Base-by-base conservation (phyloP, 495 filamentous ascomycete genomes). In the Aspergillus haitiensis region DNA sequence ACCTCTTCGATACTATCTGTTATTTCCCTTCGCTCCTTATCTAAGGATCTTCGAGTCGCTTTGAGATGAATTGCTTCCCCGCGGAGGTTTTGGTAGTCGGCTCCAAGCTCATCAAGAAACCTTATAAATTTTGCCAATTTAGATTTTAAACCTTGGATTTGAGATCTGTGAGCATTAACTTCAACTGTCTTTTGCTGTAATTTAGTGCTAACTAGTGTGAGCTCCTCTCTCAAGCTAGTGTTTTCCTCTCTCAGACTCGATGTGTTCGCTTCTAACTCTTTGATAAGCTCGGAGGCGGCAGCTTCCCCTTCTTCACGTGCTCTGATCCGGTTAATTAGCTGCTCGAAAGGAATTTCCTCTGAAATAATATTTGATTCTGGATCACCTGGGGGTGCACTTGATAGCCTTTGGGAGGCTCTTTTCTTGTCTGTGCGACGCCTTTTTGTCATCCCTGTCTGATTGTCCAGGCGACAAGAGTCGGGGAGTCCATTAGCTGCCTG, bases 341-440 rank as follows among this genome's bases (percentile, higher is more conserved):
- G 66, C 35, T 75, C 67, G 36, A 78, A 77, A 10, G 77, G 55
- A 16, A 65, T 63, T 21, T 77, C 69, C 55, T 78, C 75, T 9
- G 64, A 67, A 0, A 72, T 47, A 27, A 7, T 67, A 59, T n/a
- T 55, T 46, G 18, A 27, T 21, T 5, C 33, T 37, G 16, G 51
- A 39, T 27, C 21, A 10, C 18, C 50, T 16, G 51, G 15, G 8
- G n/a, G 10, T 32, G 15, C 16, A 21, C 15, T 10, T 7, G 56
- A 21, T 8, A 51, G 33, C 6, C 44, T 37, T n/a, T 56, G 64
- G 8, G 35, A 6, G n/a, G 39, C 16, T 31, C 31, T 50, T 36
- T 60, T 67, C 32, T 46, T 62, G 16, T 58, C 50, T 33, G 59
- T 36, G 12, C 56, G 64, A 0, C 63, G 65, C 52, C 55, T 44